Base-by-base conservation (phyloP, 2,329 filamentous ascomycete species). In the Penicillium occitanis region DNA sequence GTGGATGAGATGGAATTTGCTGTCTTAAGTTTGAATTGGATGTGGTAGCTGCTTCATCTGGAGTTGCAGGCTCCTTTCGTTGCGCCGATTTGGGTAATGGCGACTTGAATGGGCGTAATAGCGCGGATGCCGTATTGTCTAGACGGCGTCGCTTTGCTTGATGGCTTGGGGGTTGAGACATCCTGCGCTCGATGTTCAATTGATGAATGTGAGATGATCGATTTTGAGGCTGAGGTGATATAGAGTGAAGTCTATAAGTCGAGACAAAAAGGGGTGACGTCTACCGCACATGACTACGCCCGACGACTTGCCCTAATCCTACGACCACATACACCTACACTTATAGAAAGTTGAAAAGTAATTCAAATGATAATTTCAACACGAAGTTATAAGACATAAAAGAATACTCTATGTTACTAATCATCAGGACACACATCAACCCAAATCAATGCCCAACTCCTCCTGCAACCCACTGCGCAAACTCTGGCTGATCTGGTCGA, bases 101-200 rank as follows among this genome's bases (percentile, higher is more conserved):
- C 55, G 90, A 91, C 70, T 89, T 88, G 79, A 92, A 92, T 0
- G 90, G 90, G 73, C 88, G 90, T 68, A 85, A 84, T 58, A 91
- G 84, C 6, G 85, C 84, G n/a, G 81, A 82, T 25, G 83, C 78
- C 46, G 86, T 83, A 53, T 84, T 79, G 66, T 88, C 83, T 68
- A 90, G 79, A 69, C 87, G 86, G 67, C 89, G 87, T 60, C 88
- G 86, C 79, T 91, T 66, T 65, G 83, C 78, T 63, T 68, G 68
- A 7, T 19, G 46, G 19, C 14, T 60, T 22, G 35, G 33, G 30
- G 37, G 13, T 44, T 60, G 37, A 10, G 57, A 30, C 57, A 60
- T 60, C 14, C 14, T 46, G 13, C 5, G 17, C 7, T 37, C 10
- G 11, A 17, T 5, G 14, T 14, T 2, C n/a, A 6, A 14, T 30